Percentiles rank a stretch among this genome's conserved stretches.
Conservation (phyloP, 2,329 filamentous ascomycete genomes). For the Coniochaeta hoffmannii region DNA sequence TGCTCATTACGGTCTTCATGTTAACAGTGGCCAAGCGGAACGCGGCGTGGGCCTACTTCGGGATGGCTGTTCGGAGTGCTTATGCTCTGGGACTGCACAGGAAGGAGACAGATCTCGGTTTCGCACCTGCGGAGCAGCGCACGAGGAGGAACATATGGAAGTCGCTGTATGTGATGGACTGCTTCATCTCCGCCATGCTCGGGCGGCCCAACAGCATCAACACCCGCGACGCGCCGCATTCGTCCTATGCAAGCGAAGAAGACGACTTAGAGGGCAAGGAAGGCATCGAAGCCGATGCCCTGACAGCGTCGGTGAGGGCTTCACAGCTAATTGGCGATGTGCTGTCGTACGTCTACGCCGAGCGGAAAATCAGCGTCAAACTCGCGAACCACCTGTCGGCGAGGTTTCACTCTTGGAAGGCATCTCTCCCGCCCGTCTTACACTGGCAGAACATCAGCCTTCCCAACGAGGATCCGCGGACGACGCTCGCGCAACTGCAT, state of each 20-base stretch:
- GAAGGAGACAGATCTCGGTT: constrained; percentile 19
- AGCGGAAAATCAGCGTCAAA: constrained; percentile 17
- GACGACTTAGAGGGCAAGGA: constrained; percentile 18
- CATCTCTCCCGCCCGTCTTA: constrained; percentile 5
- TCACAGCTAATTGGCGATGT: constrained; percentile 29
- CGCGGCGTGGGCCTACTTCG: constrained; percentile 29
- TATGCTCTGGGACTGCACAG: constrained; percentile 25
- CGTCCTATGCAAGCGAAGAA: constrained; percentile 6
- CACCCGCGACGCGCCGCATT: constrained; percentile 17
- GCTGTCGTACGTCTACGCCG: constrained; percentile 25
- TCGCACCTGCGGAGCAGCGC: constrained; percentile 15
- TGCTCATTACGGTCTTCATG: constrained; percentile 28
- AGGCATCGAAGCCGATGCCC: constrained; percentile 14
- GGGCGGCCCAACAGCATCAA: constrained; percentile 22
- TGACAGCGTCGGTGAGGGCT: neutral
- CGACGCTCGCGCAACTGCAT: constrained; percentile 11
- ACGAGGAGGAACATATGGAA: constrained; percentile 25
- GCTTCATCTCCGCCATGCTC: constrained; percentile 25
- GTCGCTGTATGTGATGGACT: constrained; percentile 22
- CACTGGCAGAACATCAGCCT: constrained; percentile 17
- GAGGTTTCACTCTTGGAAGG: constrained; percentile 7
- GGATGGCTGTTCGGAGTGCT: constrained; percentile 28
- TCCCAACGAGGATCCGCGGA: neutral
- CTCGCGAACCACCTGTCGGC: constrained; percentile 8
- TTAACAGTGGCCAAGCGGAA: constrained; percentile 22